A percentile compares a stretch with the other conserved stretches of the same genome.
These are phyloP conservation scores for Lipomyces starkeyi DNA, from an alignment of 805 yeast genomes.

Conservation along the genomic window DNA sequence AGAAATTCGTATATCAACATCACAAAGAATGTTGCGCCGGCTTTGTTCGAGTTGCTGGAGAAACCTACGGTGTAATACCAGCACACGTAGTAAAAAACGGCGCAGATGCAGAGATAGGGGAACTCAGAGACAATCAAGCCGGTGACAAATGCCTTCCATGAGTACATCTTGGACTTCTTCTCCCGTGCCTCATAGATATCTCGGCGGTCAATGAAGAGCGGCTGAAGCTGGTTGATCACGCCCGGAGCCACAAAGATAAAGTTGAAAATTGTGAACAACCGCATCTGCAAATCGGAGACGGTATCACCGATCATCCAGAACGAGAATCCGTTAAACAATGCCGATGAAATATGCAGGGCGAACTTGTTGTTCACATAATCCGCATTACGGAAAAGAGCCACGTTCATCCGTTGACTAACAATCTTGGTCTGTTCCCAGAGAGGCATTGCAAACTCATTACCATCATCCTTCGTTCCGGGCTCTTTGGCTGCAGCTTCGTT, in stretches of 20 bases:
- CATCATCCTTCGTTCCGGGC: slow-evolving; percentile 4
- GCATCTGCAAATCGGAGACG: slow-evolving; percentile 62
- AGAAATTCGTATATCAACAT: slow-evolving; percentile 53
- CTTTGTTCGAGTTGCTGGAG: too few relatives aligned
- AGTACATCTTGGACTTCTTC: slow-evolving; percentile 69
- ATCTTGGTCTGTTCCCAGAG: slow-evolving; percentile 49
- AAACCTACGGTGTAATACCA: slow-evolving; percentile 56
- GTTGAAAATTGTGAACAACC: slow-evolving; percentile 64
- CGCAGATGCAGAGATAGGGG: slow-evolving; percentile 60
- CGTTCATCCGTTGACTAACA: slow-evolving; percentile 52
- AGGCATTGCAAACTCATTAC: slow-evolving; percentile 23
- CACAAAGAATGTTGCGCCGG: too few relatives aligned
- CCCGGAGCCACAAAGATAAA: slow-evolving; percentile 58
- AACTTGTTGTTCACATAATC: slow-evolving; percentile 66
- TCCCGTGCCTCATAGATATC: slow-evolving; percentile 74
- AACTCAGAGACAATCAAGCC: slow-evolving; percentile 63
- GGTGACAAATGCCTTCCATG: slow-evolving; percentile 65
- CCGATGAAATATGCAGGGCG: slow-evolving; percentile 55
- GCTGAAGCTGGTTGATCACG: slow-evolving; percentile 65
- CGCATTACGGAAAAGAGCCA: slow-evolving; percentile 63
- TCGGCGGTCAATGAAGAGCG: slow-evolving; percentile 60
- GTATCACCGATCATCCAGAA: slow-evolving; percentile 64
- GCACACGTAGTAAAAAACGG: slow-evolving; percentile 59
- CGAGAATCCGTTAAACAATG: slow-evolving; percentile 68
- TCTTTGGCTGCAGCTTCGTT: background rate